Evolutionary conservation across 257 asterid genomes (phyloP), one percentile per base, ranked within the genome.

Genomic region (Buddleja alternifolia): DNA sequence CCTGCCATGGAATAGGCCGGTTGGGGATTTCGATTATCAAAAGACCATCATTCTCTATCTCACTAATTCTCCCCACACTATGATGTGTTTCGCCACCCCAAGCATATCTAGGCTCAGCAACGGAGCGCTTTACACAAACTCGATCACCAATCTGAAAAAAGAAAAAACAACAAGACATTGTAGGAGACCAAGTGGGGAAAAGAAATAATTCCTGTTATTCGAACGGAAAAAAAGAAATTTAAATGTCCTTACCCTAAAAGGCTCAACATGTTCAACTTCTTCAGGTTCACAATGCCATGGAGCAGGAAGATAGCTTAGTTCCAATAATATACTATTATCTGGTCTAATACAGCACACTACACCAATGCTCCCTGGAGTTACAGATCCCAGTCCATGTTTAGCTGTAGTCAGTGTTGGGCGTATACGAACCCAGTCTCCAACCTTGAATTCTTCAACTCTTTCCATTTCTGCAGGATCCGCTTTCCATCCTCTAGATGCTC

Each of bases 231-330:
- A n/a, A 29, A 29, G 34, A 29, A 29, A 29, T 29, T 20, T 37
- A 37, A 63, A 23, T 58, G 44, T 51, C 63, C 90, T 85, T 75
- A 93, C 98, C 89, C 93, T 88, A 74, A 94, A 94, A 75, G 97
- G 96, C 57, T 88, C 99, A 67, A 89, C 96, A 24, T 87, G 89
- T 78, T 94, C 99, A 67, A 90, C 96, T 81, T 94, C 99, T 84
- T 94, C 99, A n/a, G 99, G 99, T 83, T 94, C 99, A 78, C 97
- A 91, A 74, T 88, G 99, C 99, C 99, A 94, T 5, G 97, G 96
- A 73, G 88, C 78, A 74, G 96, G 96, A 77, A 94, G 97, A 86
- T 94, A 94, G 82, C 96, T 85, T 53, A 94, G 86, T 54, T 94
- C 96, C 79, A 94, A 77, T 60, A 91, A 67, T 44, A 94, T 76